phyloP scores from a whole-genome alignment of 805 yeast genomes.

The Candida namnaoensis region DNA sequence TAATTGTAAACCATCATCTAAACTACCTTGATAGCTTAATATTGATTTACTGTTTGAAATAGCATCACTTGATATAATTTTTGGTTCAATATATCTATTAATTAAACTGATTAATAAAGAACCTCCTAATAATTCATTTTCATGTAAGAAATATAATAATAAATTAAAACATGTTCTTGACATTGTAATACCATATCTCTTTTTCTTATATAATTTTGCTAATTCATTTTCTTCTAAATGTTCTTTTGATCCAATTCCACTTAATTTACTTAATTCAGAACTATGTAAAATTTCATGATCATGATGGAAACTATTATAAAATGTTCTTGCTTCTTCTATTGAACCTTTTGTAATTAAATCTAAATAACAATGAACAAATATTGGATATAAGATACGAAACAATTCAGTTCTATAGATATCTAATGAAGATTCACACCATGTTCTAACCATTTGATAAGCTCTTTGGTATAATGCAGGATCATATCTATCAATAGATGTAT shows the following conservation, averaged over 20 bases:
- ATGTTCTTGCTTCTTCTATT: constrained; percentile 54
- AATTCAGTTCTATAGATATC: constrained; percentile 90
- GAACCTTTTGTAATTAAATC: constrained; percentile 65
- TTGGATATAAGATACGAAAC: constrained; percentile 76
- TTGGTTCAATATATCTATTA: constrained; percentile 67
- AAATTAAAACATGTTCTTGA: constrained; percentile 82
- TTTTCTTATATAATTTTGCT: constrained; percentile 64
- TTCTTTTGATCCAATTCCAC: constrained; percentile 68
- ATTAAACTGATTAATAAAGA: constrained; percentile 76
- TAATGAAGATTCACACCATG: constrained; percentile 86
- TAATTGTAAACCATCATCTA: constrained; percentile 27
- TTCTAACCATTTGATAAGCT: constrained; percentile 71
- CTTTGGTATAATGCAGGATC: constrained; percentile 63
- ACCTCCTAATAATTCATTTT: constrained; percentile 89
- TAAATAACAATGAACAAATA: constrained; percentile 84
- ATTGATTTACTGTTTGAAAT: constrained; percentile 40
- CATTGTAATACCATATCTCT: constrained; percentile 67
- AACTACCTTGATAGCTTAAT: constrained; percentile 33
- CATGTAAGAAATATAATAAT: constrained; percentile 79
- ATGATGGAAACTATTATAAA: constrained; percentile 63
- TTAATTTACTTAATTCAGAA: constrained; percentile 61
- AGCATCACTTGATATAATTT: constrained; percentile 28
- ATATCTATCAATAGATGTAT: constrained; percentile 16
- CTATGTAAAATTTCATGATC: constrained; percentile 77
- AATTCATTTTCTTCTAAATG: constrained; percentile 78